phyloP scores from a whole-genome alignment of 1,284 basidiomycete species.

The Wolfiporia cocos region DNA sequence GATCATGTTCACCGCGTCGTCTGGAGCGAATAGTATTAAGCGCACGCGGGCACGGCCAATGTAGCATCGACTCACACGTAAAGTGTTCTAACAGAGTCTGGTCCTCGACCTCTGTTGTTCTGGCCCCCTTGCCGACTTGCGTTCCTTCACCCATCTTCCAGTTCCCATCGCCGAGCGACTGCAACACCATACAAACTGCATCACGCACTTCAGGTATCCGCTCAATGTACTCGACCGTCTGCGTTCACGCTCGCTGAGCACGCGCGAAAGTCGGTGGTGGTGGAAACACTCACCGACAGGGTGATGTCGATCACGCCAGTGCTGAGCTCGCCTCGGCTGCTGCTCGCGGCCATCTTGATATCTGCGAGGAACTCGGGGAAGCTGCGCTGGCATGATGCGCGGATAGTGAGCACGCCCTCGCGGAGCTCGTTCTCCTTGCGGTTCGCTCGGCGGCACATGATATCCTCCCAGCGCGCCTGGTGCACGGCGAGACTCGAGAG shows the following conservation, averaged over 20 bases:
- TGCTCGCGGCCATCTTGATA: slow-evolving; percentile 54
- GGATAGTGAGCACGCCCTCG: slow-evolving; percentile 57
- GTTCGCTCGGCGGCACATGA: slow-evolving; percentile 43
- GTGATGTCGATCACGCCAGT: slow-evolving; percentile 62
- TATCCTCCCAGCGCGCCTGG: slow-evolving; percentile 60
- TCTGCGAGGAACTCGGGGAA: slow-evolving; percentile 79
- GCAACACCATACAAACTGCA: slow-evolving; percentile 57
- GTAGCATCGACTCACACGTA: slow-evolving; percentile 42
- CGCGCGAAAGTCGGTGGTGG: not conserved
- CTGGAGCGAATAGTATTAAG: slow-evolving; percentile 30
- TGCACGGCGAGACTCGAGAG: slow-evolving; percentile 49
- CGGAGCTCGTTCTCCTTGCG: slow-evolving; percentile 62
- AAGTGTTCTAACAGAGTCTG: slow-evolving; percentile 65
- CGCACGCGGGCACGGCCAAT: slow-evolving; percentile 1
- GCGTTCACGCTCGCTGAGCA: slow-evolving; percentile 1
- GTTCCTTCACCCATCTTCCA: slow-evolving; percentile 85
- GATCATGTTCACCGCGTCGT: slow-evolving; percentile 61
- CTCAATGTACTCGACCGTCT: slow-evolving; percentile 67
- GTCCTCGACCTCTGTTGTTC: slow-evolving; percentile 48
- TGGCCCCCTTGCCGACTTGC: slow-evolving; percentile 45
- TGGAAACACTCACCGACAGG: slow-evolving; percentile 38
- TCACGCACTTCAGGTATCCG: slow-evolving; percentile 60
- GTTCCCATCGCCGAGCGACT: slow-evolving; percentile 74
- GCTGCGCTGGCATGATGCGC: slow-evolving; percentile 64
- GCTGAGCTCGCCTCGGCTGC: slow-evolving; percentile 43